Conservation (phyloP, 208 protist species). For the Herpetomonas samuelpessoai region DNA sequence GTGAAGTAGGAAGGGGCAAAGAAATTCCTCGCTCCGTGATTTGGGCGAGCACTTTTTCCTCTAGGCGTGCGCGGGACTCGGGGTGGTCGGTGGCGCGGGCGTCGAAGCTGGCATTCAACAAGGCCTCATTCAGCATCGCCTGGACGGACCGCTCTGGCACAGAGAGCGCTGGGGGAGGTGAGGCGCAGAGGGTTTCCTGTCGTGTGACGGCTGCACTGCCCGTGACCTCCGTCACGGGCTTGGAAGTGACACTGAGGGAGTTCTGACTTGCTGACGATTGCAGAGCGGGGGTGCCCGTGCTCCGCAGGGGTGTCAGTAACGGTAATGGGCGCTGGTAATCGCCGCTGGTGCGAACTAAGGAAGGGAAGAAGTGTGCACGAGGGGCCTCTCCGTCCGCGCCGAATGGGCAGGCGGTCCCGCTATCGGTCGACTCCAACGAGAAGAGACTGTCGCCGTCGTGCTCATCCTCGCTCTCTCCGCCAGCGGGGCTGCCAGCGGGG, state of each 20-base stretch:
- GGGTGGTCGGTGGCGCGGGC: neutral
- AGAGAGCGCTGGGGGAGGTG: neutral
- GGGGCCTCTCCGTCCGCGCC: too few species aligned
- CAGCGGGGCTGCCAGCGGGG: too few species aligned
- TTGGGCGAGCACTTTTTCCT: neutral
- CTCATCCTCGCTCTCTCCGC: neutral
- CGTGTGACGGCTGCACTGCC: too few species aligned
- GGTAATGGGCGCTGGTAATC: too few species aligned
- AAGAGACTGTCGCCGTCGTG: conserved; percentile 10
- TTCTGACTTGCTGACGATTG: neutral
- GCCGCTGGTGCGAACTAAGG: too few species aligned
- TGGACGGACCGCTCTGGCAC: neutral
- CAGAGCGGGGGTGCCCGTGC: neutral
- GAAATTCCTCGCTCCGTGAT: neutral
- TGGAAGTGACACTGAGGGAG: neutral
- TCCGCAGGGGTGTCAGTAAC: neutral
- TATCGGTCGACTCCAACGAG: conserved; percentile 10
- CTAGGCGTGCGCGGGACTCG: neutral
- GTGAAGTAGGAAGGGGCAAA: neutral
- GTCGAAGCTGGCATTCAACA: conserved; percentile 7
- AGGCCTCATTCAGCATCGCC: neutral
- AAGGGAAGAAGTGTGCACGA: too few species aligned
- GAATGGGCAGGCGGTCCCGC: too few species aligned
- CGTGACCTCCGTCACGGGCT: neutral
- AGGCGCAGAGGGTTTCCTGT: too few species aligned